Conservation (phyloP, 371 early-diverging fungal species). For the Phascolomyces articulosus region DNA sequence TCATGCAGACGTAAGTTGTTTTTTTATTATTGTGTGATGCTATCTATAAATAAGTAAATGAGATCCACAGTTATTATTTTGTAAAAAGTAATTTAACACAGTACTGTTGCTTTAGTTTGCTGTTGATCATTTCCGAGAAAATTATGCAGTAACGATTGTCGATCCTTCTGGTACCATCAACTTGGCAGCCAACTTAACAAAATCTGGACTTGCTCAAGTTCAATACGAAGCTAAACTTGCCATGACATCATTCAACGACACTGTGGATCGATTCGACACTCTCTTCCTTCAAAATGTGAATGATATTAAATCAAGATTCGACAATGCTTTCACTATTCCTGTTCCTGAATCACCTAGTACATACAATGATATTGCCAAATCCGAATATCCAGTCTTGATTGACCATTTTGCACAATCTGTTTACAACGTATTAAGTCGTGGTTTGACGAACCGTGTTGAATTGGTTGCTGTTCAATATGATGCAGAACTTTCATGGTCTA, state of each 20-base stretch:
- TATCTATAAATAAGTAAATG: too few species aligned
- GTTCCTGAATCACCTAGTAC: slow-evolving; percentile 17
- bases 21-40: too few species aligned
- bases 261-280: slow-evolving; percentile 70
- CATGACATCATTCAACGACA: slow-evolving; percentile 64
- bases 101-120: slow-evolving; percentile 49
- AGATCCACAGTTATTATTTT: too few species aligned
- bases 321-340: slow-evolving; percentile 55
- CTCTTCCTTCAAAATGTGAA: slow-evolving; percentile 76
- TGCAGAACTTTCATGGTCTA: slow-evolving; percentile 35
- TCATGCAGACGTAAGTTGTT: slow-evolving; percentile 29
- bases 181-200: slow-evolving; percentile 68
- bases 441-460: slow-evolving; percentile 69
- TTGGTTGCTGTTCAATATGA: slow-evolving; percentile 55
- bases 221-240: slow-evolving; percentile 75
- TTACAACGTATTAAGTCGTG: slow-evolving; percentile 59
- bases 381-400: slow-evolving; percentile 64
- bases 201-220: slow-evolving; percentile 56
- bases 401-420: slow-evolving; percentile 53
- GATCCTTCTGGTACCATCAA: slow-evolving; percentile 87
- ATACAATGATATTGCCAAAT: slow-evolving; percentile 51
- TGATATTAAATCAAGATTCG: slow-evolving; percentile 64
- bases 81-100: too few species aligned
- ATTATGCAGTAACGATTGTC: slow-evolving; percentile 81
- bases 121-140: slow-evolving; percentile 52